Evolutionary conservation across 2,329 filamentous ascomycete species (phyloP), one percentile per base, ranked within the genome.

Genomic region (Ophiocordyceps unilateralis): DNA sequence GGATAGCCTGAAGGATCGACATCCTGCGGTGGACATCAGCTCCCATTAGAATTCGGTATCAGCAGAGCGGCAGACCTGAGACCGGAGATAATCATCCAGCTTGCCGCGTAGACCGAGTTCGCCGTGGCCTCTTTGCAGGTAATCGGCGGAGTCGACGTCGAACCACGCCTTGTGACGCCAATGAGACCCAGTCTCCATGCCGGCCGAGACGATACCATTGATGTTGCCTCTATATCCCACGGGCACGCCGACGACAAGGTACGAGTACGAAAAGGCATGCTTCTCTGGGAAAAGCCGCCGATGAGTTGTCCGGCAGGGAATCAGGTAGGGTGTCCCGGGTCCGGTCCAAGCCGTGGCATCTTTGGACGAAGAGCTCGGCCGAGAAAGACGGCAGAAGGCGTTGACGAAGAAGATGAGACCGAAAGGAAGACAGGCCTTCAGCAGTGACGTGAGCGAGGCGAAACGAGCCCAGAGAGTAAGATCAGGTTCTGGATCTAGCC

Each of bases 241-340:
- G 0, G 81, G 81, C 36, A 83, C 66, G 1, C 81, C 81, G 22
- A 78, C 74, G 39, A 78, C 66, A 1, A 87, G 68, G 55, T 86
- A 85, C 0, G 78, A 77, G 54, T 85, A 84, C 1, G 65, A 65
- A 53, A 88, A 87, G 0, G 69, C 69, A 54, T 86, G 78, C 45
- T 70, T 74, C 53, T 75, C 68, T 0, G 82, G 82, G 45, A 80
- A 77, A n/a, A 81, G 55, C 17, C 81, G 68, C 4, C 70, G 64
- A 55, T 87, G 82, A 2, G 69, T 76, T 14, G 77, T 83, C 39
- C 63, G 66, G 51, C 76, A 76, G 8, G 80, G 78, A 37, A 86
- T 73, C 12, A 87, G 59, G 44, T 76, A 59, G 3, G 74, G 69
- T n/a, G 43, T 45, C 30, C 45, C 45, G 14, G 40, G 41, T 15